Conservation (phyloP, 139 green algal species). For the Nannochloris sp. region DNA sequence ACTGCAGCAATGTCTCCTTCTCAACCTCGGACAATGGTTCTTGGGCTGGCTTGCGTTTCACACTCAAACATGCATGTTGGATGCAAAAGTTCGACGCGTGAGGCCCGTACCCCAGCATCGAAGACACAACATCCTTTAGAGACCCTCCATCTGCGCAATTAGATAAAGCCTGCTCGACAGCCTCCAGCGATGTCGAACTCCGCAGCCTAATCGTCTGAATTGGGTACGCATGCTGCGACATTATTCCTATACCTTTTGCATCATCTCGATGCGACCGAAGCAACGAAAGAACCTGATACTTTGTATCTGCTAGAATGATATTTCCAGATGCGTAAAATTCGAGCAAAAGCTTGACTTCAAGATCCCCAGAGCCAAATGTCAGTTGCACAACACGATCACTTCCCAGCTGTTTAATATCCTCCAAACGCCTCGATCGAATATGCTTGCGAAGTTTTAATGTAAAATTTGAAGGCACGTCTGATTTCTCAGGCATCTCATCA, state of each 20-base stretch:
- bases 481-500: constrained; percentile 54
- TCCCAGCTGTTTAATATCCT: constrained; percentile 83
- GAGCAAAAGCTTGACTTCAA: constrained; percentile 81
- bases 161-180: too few species aligned
- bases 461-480: constrained; percentile 81
- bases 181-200: constrained; percentile 15
- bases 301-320: constrained; percentile 80
- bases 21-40: constrained; percentile 18
- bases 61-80: constrained; percentile 51
- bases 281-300: constrained; percentile 86
- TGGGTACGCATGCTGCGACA: constrained; percentile 64
- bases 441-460: constrained; percentile 96
- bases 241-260: constrained; percentile 65
- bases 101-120: constrained; percentile 66
- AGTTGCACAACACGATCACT: constrained; percentile 92
- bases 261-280: constrained; percentile 90
- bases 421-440: constrained; percentile 75
- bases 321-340: constrained; percentile 97
- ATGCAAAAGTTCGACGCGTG: constrained; percentile 72
- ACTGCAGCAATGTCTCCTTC: constrained; percentile 20
- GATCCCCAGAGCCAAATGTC: constrained; percentile 77
- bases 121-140: constrained; percentile 17
- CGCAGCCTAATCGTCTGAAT: constrained; percentile 43
- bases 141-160: not conserved
- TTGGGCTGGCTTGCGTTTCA: constrained; percentile 10